Evolutionary conservation across 192 early-diverging fungal genomes (phyloP).

Genomic region (Umbelopsis sp.): DNA sequence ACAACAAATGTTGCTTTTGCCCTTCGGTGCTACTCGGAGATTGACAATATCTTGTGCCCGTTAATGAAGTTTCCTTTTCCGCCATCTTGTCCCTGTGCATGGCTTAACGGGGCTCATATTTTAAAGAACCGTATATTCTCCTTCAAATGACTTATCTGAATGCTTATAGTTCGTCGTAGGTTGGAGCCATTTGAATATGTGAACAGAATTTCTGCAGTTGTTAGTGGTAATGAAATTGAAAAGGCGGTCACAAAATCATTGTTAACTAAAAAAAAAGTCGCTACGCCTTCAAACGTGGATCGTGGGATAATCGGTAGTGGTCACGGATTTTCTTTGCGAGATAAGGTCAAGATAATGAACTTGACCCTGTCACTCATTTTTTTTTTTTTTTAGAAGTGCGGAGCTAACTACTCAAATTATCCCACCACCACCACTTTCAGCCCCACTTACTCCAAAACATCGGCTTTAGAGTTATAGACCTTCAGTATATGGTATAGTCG

Average conservation of each 20-base stretch:
- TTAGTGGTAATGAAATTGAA: too few relatives aligned
- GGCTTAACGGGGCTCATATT: background rate
- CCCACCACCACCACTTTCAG: too few relatives aligned
- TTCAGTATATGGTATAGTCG: background rate
- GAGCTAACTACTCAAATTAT: too few relatives aligned
- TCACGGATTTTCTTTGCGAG: background rate
- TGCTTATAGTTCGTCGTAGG: too few relatives aligned
- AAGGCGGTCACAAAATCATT: background rate
- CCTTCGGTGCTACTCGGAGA: background rate
- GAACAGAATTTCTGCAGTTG: too few relatives aligned
- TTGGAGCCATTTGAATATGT: too few relatives aligned
- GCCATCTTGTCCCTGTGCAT: background rate
- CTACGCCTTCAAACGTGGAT: background rate
- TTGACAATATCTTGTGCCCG: background rate
- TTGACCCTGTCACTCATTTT: too few relatives aligned
- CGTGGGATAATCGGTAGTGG: background rate
- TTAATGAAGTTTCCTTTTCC: constrained; percentile 1
- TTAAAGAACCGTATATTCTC: too few relatives aligned
- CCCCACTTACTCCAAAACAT: background rate
- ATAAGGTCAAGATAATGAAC: too few relatives aligned
- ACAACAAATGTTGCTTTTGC: too few relatives aligned
- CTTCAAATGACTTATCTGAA: too few relatives aligned
- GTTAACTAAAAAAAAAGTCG: background rate
- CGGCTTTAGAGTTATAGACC: background rate
- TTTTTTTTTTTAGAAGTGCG: too few relatives aligned